Evolutionary conservation across 306 rosid species (phyloP), one percentile per base, ranked within the genome.

Genomic region (Acacia confusa): DNA sequence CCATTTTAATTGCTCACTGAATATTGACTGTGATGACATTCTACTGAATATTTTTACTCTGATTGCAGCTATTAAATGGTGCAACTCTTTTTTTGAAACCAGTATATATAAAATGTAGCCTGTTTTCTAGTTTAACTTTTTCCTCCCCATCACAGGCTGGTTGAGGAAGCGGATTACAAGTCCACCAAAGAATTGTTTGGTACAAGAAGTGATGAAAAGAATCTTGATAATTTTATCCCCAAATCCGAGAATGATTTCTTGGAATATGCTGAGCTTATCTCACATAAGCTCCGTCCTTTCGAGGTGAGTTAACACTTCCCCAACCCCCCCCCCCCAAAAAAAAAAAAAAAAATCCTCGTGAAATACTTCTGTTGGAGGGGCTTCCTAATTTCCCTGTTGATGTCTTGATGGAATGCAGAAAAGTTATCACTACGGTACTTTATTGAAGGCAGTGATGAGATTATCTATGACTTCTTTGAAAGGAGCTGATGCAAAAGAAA

Each of bases 401-500:
- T 44, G 25, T 22, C 2, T 81, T 71, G 58, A 64, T 36, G 25
- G 10, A 79, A 52, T 86, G 89, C 97, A 96, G 98, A 93, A 96
- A 93, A 96, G 99, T 87, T 96, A 67, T 72, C 97, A 96, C 84
- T 93, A 87, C 81, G 85, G 91, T 4, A 76, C 85, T 68, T 91
- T 96, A 79, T 91, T 96, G 63, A 96, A 96, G 89, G 87, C 92
- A 7, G 90, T 88, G 30, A 91, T 93, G 92, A 92, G 99, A 89
- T 76, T 96, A 61, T 93, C 98, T n/a, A 93, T 86, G 94, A 78
- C 83, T 79, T 76, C 94, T 15, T 82, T 96, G 85, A 96, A 93
- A 92, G 99, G 92, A 60, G 91, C 97, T 19, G 99, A 96, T 86
- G 98, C 98, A 11, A 96, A 96, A 84, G 99, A 96, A 1, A 91